phyloP scores from a whole-genome alignment of 805 yeast species.

The Candida dajiaensis region DNA sequence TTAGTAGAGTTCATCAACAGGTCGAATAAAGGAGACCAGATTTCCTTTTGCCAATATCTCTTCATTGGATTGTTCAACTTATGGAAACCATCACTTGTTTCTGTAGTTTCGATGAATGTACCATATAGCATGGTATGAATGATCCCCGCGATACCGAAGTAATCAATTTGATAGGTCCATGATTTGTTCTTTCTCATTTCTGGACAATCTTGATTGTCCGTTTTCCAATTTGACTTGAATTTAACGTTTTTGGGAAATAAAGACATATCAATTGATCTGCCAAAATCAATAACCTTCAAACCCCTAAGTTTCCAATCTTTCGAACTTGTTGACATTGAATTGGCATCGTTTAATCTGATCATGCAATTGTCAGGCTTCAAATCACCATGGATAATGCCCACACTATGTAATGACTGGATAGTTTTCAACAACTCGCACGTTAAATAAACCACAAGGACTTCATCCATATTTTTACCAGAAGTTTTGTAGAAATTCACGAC shows the following conservation, averaged over 20 bases:
- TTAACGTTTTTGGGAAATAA: constrained; percentile 44
- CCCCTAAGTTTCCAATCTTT: constrained; percentile 49
- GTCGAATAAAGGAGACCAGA: constrained; percentile 68
- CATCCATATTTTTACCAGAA: constrained; percentile 42
- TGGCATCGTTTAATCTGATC: constrained; percentile 43
- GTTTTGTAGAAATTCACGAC: constrained; percentile 46
- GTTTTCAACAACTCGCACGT: constrained; percentile 58
- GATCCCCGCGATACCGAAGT: constrained; percentile 73
- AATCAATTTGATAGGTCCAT: constrained; percentile 81
- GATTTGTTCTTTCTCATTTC: constrained; percentile 54
- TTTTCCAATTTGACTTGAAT: constrained; percentile 55
- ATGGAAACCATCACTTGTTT: constrained; percentile 23
- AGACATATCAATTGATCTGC: constrained; percentile 68
- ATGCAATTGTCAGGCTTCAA: constrained; percentile 82
- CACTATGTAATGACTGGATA: constrained; percentile 54
- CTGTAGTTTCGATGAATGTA: constrained; percentile 42
- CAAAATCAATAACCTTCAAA: constrained; percentile 70
- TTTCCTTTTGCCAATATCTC: constrained; percentile 67
- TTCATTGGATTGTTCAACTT: constrained; percentile 45
- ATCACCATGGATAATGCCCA: constrained; percentile 78
- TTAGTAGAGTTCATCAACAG: constrained; percentile 53
- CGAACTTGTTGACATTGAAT: constrained; percentile 25
- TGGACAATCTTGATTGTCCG: constrained; percentile 66
- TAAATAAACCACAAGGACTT: constrained; percentile 54
- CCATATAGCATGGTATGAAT: constrained; percentile 74